These are phyloP conservation scores for Astrothelium subdiscretum DNA, from an alignment of 495 filamentous ascomycete species.

Conservation along the genomic window DNA sequence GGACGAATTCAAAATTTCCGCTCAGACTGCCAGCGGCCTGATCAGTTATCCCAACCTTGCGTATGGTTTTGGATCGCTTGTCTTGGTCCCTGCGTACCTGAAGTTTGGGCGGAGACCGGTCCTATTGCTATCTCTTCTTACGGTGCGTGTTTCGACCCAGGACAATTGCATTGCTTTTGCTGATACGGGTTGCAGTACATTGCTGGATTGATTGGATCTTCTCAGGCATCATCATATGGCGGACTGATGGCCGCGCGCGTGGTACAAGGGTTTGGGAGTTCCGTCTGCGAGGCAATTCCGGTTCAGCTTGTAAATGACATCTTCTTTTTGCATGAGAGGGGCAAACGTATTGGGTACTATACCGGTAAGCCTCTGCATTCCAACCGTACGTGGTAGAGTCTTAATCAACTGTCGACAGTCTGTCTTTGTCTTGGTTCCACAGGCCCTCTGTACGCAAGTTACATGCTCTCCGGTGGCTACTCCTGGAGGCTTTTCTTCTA, in stretches of 20 bases:
- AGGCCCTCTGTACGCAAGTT: constrained; percentile 48
- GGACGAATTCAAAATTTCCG: constrained; percentile 40
- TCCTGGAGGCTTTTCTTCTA: constrained; percentile 57
- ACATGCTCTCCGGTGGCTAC: constrained; percentile 52
- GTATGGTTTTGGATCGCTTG: constrained; percentile 47
- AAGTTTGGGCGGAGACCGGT: constrained; percentile 48
- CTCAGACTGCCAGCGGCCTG: constrained; percentile 41
- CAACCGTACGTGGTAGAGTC: background rate
- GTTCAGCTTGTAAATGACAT: constrained; percentile 58
- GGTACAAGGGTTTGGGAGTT: constrained; percentile 45
- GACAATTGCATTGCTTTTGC: background rate
- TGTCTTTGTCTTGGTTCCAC: constrained; percentile 49
- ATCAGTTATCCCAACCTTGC: constrained; percentile 53
- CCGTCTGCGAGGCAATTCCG: constrained; percentile 50
- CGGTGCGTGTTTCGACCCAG: constrained; percentile 32
- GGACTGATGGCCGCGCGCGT: constrained; percentile 45
- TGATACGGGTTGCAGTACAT: constrained; percentile 32
- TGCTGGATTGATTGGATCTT: constrained; percentile 45
- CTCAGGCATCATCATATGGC: constrained; percentile 37
- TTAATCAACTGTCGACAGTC: constrained; percentile 23
- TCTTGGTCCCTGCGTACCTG: constrained; percentile 48
- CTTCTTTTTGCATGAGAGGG: constrained; percentile 52
- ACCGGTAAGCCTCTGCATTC: constrained; percentile 30
- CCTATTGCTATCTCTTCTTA: constrained; percentile 34
- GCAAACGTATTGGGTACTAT: constrained; percentile 47